Evolutionary conservation across 345 rosid species (phyloP), one percentile per base, ranked within the genome.

Genomic region (Cardamine resedifolia): DNA sequence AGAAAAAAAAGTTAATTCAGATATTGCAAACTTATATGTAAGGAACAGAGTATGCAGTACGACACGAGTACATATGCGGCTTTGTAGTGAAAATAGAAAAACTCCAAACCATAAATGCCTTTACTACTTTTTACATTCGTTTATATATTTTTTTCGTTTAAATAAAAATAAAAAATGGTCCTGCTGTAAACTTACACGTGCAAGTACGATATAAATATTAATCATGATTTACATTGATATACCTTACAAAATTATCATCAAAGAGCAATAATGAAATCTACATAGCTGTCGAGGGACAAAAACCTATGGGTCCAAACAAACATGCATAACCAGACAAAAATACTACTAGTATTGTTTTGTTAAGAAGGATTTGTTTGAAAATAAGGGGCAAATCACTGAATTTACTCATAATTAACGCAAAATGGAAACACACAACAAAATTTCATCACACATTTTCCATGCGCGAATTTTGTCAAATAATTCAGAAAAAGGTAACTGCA

Each of bases 201-300:
- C 78, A 75, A 75, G 78, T 75, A 75, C 78, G 73, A 75, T 75
- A 65, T 56, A 50, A 66, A 51, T 31, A 41, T 39, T 67, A 74
- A 74, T 67, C 61, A 74, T 60, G 68, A 23, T 58, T 74, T 67
- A 39, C 51, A 23, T 28, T 59, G 48, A 67, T 23, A 67, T 23
- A 59, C 19, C 52, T 74, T 74, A 48, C 48, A 74, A 67, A 75
- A 59, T 52, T 67, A 67, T 51, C 57, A 75, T 75, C 33, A 74
- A 74, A 67, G 73, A 59, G 73, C 64, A 68, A 75, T 75, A 75
- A 68, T 67, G 68, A 59, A 74, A 74, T 20, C 47, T 67, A 50
- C 4, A 59, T 74, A 68, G 78, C 73, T 68, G 78, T 59, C 78
- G 18, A 75, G 78, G 73, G 73, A 68, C 78, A 75, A 75, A 75